Conservation (phyloP, 73 alveolate species). For the Breviolum minutum region DNA sequence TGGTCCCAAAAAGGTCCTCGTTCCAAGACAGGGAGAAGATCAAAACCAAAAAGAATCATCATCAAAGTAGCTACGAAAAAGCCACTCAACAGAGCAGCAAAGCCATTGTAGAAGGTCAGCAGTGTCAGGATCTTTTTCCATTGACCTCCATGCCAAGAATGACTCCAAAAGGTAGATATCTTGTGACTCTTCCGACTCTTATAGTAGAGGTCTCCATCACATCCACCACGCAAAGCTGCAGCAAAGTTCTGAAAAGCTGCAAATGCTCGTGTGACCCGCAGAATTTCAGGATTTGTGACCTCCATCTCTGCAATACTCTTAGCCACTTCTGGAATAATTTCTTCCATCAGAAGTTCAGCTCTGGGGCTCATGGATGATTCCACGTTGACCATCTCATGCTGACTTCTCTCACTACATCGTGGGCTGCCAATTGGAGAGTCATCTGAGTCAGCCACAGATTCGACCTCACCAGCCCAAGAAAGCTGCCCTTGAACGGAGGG, state of each 20-base stretch:
- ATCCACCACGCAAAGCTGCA: background rate
- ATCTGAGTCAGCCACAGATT: too few species aligned
- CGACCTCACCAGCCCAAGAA: too few species aligned
- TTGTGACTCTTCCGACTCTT: background rate
- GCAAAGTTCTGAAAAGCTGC: background rate
- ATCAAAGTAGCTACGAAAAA: background rate
- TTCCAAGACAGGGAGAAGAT: background rate
- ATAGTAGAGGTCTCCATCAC: background rate
- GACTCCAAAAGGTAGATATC: background rate
- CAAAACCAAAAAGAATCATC: background rate
- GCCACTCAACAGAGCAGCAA: background rate
- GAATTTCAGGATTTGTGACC: background rate
- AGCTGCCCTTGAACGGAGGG: too few species aligned
- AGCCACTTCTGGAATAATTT: too few species aligned
- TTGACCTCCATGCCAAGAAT: too few species aligned
- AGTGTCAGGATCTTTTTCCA: too few species aligned
- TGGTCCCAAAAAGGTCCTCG: background rate
- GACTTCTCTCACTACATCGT: too few species aligned
- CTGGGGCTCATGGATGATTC: too few species aligned
- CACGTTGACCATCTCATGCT: too few species aligned
- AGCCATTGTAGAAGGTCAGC: slow-evolving; percentile 13
- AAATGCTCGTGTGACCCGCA: slow-evolving; percentile 3
- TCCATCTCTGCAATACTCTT: background rate
- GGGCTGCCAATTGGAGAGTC: too few species aligned
- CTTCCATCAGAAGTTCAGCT: too few species aligned